Evolutionary conservation across 1,284 basidiomycete genomes (phyloP).

Genomic region (Heterobasidion irregulare): DNA sequence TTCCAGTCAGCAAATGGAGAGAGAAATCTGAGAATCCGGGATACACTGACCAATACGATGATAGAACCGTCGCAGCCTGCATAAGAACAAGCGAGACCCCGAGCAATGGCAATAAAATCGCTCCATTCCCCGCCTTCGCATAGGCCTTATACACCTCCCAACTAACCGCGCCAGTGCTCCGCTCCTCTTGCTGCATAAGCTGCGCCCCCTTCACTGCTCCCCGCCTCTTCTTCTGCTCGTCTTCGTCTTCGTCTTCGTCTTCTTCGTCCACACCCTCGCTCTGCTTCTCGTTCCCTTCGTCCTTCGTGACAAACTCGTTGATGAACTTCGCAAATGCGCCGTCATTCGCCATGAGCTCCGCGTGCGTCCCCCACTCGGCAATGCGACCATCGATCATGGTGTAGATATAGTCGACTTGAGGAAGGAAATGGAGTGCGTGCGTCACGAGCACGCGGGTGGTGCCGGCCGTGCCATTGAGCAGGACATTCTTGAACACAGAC

Average conservation of each 20-base stretch:
- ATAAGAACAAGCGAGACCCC: conserved; percentile 49
- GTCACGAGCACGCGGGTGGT: conserved; percentile 84
- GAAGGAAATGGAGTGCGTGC: conserved; percentile 77
- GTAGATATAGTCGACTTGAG: conserved; percentile 70
- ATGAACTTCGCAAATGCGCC: conserved; percentile 72
- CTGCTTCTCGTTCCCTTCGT: conserved; percentile 18
- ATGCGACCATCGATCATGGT: conserved; percentile 66
- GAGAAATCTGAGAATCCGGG: too few relatives aligned
- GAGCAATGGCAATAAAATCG: conserved; percentile 14
- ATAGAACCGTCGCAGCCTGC: conserved; percentile 55
- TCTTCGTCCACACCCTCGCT: conserved; percentile 21
- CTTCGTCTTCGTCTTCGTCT: conserved; percentile 14
- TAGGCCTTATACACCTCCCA: conserved; percentile 45
- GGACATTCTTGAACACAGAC: conserved; percentile 78
- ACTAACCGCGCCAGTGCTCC: conserved; percentile 52
- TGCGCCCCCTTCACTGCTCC: conserved; percentile 29
- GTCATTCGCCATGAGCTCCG: conserved; percentile 50
- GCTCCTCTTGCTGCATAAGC: conserved; percentile 61
- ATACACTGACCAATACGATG: conserved; percentile 51
- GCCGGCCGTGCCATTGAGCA: conserved; percentile 48
- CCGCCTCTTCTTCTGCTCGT: conserved; percentile 27
- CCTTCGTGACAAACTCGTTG: conserved; percentile 46
- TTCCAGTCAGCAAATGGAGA: background rate
- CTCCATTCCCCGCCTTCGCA: conserved; percentile 45
- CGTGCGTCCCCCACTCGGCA: conserved; percentile 70